phyloP scores from a whole-genome alignment of 179 eudicot species.

The Corrigiola litoralis region DNA sequence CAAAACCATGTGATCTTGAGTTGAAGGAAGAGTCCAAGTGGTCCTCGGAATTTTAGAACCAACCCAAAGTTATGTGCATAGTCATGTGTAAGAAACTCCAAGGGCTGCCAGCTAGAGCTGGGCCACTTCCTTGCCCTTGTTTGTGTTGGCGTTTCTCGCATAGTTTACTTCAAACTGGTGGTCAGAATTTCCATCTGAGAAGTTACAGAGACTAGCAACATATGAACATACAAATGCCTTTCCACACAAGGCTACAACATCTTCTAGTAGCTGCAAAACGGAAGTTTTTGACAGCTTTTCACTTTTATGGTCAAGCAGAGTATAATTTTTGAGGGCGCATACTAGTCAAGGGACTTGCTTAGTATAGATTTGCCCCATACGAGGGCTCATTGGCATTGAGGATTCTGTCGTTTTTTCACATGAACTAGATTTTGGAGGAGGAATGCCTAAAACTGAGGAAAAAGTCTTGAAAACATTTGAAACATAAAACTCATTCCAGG shows the following conservation, averaged over 20 bases:
- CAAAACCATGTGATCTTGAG: slow-evolving; percentile 34
- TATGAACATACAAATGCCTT: neutral
- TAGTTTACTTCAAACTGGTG: slow-evolving; percentile 22
- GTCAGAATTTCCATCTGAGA: neutral
- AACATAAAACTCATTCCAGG: too few relatives aligned
- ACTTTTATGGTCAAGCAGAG: neutral
- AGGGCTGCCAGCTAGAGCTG: slow-evolving; percentile 20
- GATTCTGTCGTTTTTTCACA: too few relatives aligned
- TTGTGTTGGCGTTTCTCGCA: neutral
- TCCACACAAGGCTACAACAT: neutral
- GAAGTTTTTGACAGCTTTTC: neutral
- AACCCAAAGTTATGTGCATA: slow-evolving; percentile 3
- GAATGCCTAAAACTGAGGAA: too few relatives aligned
- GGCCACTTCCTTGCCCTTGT: neutral
- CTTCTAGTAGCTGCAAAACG: neutral
- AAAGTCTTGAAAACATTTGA: too few relatives aligned
- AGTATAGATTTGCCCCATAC: too few relatives aligned
- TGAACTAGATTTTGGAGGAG: too few relatives aligned
- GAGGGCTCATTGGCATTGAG: too few relatives aligned
- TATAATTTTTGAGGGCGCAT: too few relatives aligned
- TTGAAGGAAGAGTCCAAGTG: slow-evolving; percentile 19
- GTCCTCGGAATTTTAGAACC: slow-evolving; percentile 18
- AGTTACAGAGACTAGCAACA: neutral
- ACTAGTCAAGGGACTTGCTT: too few relatives aligned
- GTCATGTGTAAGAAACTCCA: slow-evolving; percentile 24